A percentile compares a stretch with the other conserved stretches of the same genome.
phyloP scores from a whole-genome alignment of 2,329 filamentous ascomycete genomes.

The Cladosporium phlei region DNA sequence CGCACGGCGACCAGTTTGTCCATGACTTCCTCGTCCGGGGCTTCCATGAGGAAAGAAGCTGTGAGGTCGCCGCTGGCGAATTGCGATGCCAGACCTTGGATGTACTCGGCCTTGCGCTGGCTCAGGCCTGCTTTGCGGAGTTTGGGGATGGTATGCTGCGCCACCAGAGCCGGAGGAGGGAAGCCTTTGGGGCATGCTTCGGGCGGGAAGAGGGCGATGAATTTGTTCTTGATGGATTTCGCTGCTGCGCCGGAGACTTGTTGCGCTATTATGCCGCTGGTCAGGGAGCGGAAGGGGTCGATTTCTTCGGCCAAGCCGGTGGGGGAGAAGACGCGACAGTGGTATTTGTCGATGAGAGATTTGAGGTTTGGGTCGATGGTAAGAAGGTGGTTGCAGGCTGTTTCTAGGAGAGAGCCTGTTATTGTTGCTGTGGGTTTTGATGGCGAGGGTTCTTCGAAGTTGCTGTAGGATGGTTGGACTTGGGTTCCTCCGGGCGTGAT shows the following conservation, averaged over 20 bases:
- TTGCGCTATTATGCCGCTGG: slow-evolving; percentile 88
- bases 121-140: slow-evolving; percentile 84
- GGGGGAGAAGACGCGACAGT: slow-evolving; percentile 74
- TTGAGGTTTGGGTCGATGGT: slow-evolving; percentile 67
- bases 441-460: slow-evolving; percentile 34
- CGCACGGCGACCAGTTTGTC: slow-evolving; percentile 78
- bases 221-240: slow-evolving; percentile 80
- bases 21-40: slow-evolving; percentile 80
- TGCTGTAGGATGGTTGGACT: slow-evolving; percentile 48
- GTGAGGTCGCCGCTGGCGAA: slow-evolving; percentile 72
- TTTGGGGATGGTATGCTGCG: slow-evolving; percentile 55
- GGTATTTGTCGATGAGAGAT: slow-evolving; percentile 66
- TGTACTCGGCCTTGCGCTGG: slow-evolving; percentile 92
- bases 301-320: slow-evolving; percentile 78
- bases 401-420: slow-evolving; percentile 60
- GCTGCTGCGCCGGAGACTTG: slow-evolving; percentile 94
- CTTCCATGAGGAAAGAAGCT: slow-evolving; percentile 68
- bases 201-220: slow-evolving; percentile 64
- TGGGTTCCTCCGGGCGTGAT: slow-evolving; percentile 67
- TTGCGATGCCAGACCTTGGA: slow-evolving; percentile 77
- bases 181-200: slow-evolving; percentile 47
- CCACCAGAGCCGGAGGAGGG: slow-evolving; percentile 71
- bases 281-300: slow-evolving; percentile 80
- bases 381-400: slow-evolving; percentile 71
- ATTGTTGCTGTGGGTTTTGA: slow-evolving; percentile 33